A percentile compares a stretch with the other conserved stretches of the same genome.
Conservation (phyloP, 805 yeast species). For the Ascoidea rubescens region DNA sequence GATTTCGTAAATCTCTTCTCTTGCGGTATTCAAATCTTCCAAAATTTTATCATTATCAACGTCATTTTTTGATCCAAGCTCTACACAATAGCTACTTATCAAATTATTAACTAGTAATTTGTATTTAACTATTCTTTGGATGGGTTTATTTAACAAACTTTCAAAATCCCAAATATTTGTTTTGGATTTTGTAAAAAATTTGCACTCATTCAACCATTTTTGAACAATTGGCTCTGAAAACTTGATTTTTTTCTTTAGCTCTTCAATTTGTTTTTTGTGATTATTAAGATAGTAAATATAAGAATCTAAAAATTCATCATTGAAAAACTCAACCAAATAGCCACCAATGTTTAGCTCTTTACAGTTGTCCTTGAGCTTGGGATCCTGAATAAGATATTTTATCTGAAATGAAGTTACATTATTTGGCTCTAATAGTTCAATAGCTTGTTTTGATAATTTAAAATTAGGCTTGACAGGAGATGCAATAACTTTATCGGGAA, state of each 20-base stretch:
- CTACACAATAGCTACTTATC: not conserved
- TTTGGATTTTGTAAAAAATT: constrained; percentile 12
- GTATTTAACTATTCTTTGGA: constrained; percentile 29
- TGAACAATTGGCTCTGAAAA: constrained; percentile 14
- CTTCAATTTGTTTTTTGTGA: not conserved
- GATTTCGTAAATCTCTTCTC: not conserved
- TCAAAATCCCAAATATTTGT: constrained; percentile 27
- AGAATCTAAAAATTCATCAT: not conserved
- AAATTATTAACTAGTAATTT: constrained; percentile 4
- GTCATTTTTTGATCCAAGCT: not conserved
- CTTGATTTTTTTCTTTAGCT: constrained; percentile 16
- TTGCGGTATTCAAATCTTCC: not conserved
- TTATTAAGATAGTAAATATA: too few relatives aligned
- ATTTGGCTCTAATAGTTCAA: not conserved
- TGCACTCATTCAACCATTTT: constrained; percentile 21
- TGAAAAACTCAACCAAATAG: too few relatives aligned
- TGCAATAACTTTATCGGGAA: not conserved
- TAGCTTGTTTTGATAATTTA: not conserved
- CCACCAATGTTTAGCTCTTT: not conserved
- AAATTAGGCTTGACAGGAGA: not conserved
- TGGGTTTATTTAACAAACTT: constrained; percentile 26
- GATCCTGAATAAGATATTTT: not conserved
- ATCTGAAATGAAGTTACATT: not conserved
- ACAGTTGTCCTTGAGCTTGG: not conserved
- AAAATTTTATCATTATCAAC: too few relatives aligned